A percentile compares a stretch with the other conserved stretches of the same genome.
These are phyloP conservation scores for Yarrowia sp. DNA, from an alignment of 805 yeast species.

Conservation along the genomic window DNA sequence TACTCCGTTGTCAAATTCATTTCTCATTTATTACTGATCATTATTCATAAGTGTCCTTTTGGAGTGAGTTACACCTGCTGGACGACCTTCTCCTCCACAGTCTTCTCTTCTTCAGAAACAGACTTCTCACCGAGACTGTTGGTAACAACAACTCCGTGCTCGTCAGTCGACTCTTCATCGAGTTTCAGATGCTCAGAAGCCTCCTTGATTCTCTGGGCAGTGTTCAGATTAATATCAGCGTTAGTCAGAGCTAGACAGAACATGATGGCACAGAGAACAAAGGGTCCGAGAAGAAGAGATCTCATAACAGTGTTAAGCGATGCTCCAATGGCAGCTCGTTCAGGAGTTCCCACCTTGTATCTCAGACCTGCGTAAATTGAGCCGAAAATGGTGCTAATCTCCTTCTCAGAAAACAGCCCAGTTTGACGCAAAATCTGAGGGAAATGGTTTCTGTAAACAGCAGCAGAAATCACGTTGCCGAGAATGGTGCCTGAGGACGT, in stretches of 20 bases:
- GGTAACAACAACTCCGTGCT: neutral
- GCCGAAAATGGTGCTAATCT: neutral
- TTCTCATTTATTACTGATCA: no score
- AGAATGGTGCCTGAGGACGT: slow-evolving; percentile 22
- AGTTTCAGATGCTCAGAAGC: neutral
- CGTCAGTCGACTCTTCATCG: neutral
- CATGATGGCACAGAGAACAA: slow-evolving; percentile 6
- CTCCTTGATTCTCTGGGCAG: slow-evolving; percentile 1
- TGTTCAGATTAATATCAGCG: neutral
- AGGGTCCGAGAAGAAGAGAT: neutral
- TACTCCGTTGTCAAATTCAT: no score
- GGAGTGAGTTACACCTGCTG: no score
- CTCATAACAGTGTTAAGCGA: slow-evolving; percentile 2
- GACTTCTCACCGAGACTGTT: neutral
- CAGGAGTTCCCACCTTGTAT: neutral
- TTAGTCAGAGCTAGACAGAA: neutral
- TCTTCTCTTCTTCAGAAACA: neutral
- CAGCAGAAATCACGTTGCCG: slow-evolving; percentile 25
- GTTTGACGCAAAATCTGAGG: neutral
- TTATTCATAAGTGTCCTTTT: no score
- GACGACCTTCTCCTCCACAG: neutral
- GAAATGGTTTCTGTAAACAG: slow-evolving; percentile 25
- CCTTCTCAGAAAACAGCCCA: neutral
- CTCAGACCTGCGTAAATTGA: neutral
- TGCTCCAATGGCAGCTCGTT: neutral